Base-by-base conservation (phyloP, 2,329 filamentous ascomycete genomes). In the Sporothrix phasma region DNA sequence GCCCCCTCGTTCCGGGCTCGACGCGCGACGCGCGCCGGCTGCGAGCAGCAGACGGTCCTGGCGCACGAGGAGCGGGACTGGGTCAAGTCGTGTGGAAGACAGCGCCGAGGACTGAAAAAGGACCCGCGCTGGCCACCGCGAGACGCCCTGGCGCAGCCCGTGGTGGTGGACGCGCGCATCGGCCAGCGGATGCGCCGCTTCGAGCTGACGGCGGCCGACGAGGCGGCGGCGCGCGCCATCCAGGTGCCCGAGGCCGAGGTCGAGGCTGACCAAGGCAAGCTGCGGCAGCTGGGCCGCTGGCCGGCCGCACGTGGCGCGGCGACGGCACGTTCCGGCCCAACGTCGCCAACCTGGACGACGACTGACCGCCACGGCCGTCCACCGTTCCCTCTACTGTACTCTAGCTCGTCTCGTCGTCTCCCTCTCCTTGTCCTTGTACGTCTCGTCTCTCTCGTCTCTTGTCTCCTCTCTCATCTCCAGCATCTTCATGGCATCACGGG, bases 171-270 rank as follows among this genome's bases (percentile, higher is more conserved):
- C 73, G 77, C 84, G 13, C 83, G 92, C 43, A 86, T 97, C 67
- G 84, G 83, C 5, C 80, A 81, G 70, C 85, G 90, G 62, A 97
- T 97, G 93, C 82, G 88, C 64, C 84, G 84, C 62, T 95, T 94
- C 71, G 82, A 88, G 72, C 76, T 96, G 26, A 78, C 75, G 13
- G 77, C 83, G 0, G 88, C 89, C 65, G 87, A 92, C 41, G 89
- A 92, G 73, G 83, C 81, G 41, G 81, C 85, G 64, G 87, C 87
- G 0, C 78, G 80, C 53, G 76, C 78, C 64, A 84, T 92, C 62
- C 79, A 80, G 31, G 80, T 88, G 15, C 83, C 85, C 0, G 82
- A 87, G 73, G 85, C 87, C 70, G 86, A 89, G 72, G 76, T 90
- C 66, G 84, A 89, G 73, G 19, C 86, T 85, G 80, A 81, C 85